Conservation (phyloP, 352 stramenopile species). For the Globisporangium emineosum region DNA sequence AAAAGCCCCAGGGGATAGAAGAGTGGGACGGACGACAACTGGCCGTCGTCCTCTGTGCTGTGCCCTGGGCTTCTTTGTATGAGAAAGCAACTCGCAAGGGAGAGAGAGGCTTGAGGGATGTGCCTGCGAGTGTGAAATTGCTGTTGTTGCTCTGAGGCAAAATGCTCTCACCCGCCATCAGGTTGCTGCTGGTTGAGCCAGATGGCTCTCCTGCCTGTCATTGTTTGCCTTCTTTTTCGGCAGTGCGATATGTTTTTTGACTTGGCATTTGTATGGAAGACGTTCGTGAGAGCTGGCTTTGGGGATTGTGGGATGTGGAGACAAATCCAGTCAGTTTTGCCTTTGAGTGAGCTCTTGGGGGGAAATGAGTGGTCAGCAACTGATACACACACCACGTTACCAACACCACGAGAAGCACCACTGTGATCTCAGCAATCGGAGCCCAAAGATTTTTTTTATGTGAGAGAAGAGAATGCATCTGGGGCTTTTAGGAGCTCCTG, state of each 20-base stretch:
- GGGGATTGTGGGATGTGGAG: background rate
- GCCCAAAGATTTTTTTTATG: no score
- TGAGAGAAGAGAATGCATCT: background rate
- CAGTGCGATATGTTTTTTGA: background rate
- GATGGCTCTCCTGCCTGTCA: background rate
- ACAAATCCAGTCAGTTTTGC: conserved; percentile 10
- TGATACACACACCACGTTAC: background rate
- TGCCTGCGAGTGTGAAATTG: background rate
- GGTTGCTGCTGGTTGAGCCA: background rate
- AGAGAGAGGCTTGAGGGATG: conserved; percentile 8
- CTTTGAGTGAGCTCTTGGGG: background rate
- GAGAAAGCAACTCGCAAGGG: background rate
- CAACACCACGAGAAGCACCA: background rate
- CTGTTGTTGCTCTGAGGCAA: background rate
- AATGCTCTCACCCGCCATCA: no score
- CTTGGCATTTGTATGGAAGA: conserved; percentile 4
- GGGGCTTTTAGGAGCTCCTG: background rate
- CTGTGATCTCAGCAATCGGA: background rate
- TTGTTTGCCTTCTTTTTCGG: background rate
- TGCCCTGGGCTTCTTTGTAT: background rate
- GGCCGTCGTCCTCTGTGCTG: conserved; percentile 2
- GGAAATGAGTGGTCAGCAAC: background rate
- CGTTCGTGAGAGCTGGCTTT: background rate
- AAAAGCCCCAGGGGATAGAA: conserved; percentile 2
- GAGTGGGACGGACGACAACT: background rate